Conservation (phyloP, 495 filamentous ascomycete genomes). For the Trichocladium uniseriatum region DNA sequence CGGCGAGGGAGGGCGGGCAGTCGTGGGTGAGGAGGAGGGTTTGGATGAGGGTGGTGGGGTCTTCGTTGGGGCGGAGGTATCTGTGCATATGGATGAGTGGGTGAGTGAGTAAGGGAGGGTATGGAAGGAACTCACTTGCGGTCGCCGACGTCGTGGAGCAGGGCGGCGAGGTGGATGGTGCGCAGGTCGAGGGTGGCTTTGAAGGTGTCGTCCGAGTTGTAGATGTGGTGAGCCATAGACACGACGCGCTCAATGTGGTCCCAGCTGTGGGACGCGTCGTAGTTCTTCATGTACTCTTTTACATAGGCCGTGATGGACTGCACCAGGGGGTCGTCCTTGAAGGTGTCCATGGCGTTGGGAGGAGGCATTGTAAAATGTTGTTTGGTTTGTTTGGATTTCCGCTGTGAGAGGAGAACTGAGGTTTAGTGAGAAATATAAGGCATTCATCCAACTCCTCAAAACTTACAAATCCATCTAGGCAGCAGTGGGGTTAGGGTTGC, state of each 20-base stretch:
- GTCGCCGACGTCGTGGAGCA: conserved; percentile 84
- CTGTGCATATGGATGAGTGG: neutral
- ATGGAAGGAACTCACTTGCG: conserved; percentile 42
- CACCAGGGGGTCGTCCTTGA: conserved; percentile 35
- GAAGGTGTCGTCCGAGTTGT: conserved; percentile 36
- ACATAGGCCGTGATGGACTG: conserved; percentile 48
- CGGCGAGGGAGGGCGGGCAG: conserved; percentile 45
- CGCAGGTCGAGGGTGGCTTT: conserved; percentile 37
- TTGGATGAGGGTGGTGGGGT: conserved; percentile 46
- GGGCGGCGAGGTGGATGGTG: conserved; percentile 59
- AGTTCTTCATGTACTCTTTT: conserved; percentile 62
- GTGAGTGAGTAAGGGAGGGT: neutral
- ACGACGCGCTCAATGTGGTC: conserved; percentile 73
- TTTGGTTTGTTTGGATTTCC: too few species aligned
- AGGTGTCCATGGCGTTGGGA: conserved; percentile 15
- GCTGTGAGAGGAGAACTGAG: too few species aligned
- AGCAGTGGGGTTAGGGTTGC: too few species aligned
- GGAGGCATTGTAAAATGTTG: neutral
- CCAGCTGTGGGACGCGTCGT: conserved; percentile 83
- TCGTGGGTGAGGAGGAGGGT: conserved; percentile 50
- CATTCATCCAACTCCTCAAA: too few species aligned
- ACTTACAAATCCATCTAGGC: too few species aligned
- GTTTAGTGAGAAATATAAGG: too few species aligned
- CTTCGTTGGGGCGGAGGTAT: conserved; percentile 49
- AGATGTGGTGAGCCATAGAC: conserved; percentile 51